phyloP scores from a whole-genome alignment of 2,329 filamentous ascomycete genomes.

The Pseudopithomyces maydicus region DNA sequence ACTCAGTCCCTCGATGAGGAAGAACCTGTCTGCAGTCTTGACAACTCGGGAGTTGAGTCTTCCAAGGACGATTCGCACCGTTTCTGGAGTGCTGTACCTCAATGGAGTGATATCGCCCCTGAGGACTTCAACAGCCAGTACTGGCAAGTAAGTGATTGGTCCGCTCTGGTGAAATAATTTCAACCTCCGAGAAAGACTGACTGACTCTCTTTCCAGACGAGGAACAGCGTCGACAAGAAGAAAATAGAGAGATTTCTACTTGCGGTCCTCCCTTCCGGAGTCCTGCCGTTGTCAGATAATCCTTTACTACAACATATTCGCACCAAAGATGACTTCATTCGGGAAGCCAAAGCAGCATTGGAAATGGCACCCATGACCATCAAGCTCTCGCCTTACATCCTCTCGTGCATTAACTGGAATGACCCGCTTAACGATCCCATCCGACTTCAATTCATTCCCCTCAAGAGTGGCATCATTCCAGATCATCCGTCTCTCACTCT shows the following conservation, averaged over 20 bases:
- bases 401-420: slow-evolving; percentile 64
- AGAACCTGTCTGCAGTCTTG: background rate
- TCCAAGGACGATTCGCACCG: background rate
- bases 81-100: background rate
- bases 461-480: slow-evolving; percentile 57
- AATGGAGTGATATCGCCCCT: slow-evolving; percentile 10
- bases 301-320: slow-evolving; percentile 45
- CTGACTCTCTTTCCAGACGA: background rate
- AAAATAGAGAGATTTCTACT: slow-evolving; percentile 58
- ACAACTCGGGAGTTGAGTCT: too few species aligned
- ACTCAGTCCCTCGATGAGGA: background rate
- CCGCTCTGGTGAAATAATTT: background rate
- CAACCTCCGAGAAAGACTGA: background rate
- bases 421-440: slow-evolving; percentile 65
- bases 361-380: slow-evolving; percentile 63
- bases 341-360: slow-evolving; percentile 60
- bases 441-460: slow-evolving; percentile 64
- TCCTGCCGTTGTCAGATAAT: slow-evolving; percentile 47
- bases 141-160: slow-evolving; percentile 57
- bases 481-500: slow-evolving; percentile 61
- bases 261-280: slow-evolving; percentile 54
- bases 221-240: slow-evolving; percentile 49
- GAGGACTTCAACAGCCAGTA: slow-evolving; percentile 59
- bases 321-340: slow-evolving; percentile 59
- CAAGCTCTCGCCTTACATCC: slow-evolving; percentile 64